Evolutionary conservation across 2,329 filamentous ascomycete genomes (phyloP), one percentile per base, ranked within the genome.

Genomic region (Ceratocystis ficicola): DNA sequence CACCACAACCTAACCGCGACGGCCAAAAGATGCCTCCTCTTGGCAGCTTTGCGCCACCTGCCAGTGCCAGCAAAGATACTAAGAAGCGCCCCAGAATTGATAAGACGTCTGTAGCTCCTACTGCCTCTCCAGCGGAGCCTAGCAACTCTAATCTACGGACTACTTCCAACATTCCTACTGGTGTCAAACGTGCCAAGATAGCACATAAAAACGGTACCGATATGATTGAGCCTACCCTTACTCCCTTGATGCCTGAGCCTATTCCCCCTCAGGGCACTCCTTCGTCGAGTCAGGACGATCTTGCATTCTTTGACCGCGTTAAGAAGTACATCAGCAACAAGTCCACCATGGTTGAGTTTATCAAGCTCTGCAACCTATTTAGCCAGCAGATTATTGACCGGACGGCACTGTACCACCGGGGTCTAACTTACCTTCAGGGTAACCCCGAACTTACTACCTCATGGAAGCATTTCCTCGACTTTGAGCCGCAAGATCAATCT

Each of bases 241-340:
- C 93, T 0, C 94, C 94, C 0, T 84, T 90, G 62, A 84, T 95
- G 70, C 94, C 94, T 1, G 89, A 93, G 73, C 92, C 94, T 1
- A 83, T 97, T 41, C 86, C 88, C 15, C 91, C 92, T 0, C 86
- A 85, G 0, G 83, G 86, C 0, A 84, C 86, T 0, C 80, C 86
- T 7, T 85, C 86, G n/a, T 88, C 90, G 0, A 88, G 83, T 28
- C 83, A 86, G 65, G 93, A 97, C 67, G 93, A 97, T 73, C 81
- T 97, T 64, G 86, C 86, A 1, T 97, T 97, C 76, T 99, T 99
- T 71, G 94, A 99, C 68, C 87, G 91, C 6, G 91, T 94, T 20
- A 97, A 96, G 81, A 99, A 99, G 76, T 93, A 88, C 72, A 90
- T 99, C 67, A 86, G 88, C 68, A 97, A 97, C 75, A 89, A 95